These are phyloP conservation scores for Discostella pseudostelligera DNA, from an alignment of 108 stramenopile genomes.

Conservation along the genomic window DNA sequence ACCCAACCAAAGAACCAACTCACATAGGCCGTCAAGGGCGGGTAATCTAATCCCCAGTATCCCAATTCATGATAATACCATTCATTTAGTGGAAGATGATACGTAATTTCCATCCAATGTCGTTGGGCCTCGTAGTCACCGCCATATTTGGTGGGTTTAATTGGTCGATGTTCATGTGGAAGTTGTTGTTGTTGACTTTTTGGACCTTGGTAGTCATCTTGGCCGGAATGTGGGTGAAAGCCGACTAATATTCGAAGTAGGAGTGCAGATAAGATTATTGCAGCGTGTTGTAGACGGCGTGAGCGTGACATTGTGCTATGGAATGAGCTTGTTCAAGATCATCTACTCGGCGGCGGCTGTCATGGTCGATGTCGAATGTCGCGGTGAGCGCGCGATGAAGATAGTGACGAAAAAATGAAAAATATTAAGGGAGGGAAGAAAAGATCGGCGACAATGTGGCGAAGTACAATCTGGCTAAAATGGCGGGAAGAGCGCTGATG, in stretches of 20 bases:
- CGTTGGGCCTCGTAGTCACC: conserved; percentile 98
- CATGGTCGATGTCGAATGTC: no score
- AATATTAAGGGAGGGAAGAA: no score
- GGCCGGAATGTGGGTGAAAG: conserved; percentile 76
- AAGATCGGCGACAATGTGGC: no score
- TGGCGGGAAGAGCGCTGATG: no score
- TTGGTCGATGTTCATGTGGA: neutral
- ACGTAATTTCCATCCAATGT: conserved; percentile 97
- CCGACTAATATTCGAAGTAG: conserved; percentile 65
- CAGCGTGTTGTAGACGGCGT: neutral
- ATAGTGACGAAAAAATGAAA: no score
- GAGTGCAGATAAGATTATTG: conserved; percentile 28
- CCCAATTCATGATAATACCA: conserved; percentile 91
- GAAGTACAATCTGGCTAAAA: no score
- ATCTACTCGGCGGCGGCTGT: no score
- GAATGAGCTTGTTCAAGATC: no score
- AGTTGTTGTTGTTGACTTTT: neutral
- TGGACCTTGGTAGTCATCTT: conserved; percentile 76
- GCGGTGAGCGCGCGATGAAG: no score
- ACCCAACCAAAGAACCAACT: conserved; percentile 63
- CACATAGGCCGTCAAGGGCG: conserved; percentile 90
- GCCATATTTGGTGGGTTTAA: conserved; percentile 68
- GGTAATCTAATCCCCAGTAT: conserved; percentile 97
- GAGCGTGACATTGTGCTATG: neutral
- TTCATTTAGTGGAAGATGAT: conserved; percentile 71